Evolutionary conservation across 371 early-diverging fungal genomes (phyloP).

Genomic region (Saksenaea oblongispora): DNA sequence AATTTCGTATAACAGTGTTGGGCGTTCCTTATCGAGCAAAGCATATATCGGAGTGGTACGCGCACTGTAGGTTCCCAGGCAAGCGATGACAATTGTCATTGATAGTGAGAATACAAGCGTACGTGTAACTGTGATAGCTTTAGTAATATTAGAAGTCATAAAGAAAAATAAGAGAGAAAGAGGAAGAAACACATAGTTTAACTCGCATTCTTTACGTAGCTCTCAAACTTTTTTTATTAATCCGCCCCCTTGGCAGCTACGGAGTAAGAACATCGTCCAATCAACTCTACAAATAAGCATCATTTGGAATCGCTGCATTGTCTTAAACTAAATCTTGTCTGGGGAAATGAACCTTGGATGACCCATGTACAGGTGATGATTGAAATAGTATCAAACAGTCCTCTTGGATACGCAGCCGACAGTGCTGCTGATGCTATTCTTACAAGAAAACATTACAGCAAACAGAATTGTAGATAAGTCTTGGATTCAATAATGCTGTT

Average conservation of each 20-base stretch:
- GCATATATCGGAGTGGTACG: slow-evolving; percentile 22
- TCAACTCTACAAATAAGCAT: neutral
- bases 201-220: neutral
- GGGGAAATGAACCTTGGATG: neutral
- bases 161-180: slow-evolving; percentile 6
- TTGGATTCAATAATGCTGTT: no score
- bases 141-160: slow-evolving; percentile 23
- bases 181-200: neutral
- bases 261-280: neutral
- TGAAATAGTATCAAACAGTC: no score
- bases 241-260: neutral
- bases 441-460: no score
- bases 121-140: slow-evolving; percentile 20
- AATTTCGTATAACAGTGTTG: slow-evolving; percentile 20
- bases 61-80: slow-evolving; percentile 28
- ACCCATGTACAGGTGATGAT: no score
- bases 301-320: neutral
- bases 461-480: no score
- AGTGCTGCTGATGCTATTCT: no score
- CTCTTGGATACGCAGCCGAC: no score
- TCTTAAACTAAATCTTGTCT: neutral
- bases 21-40: slow-evolving; percentile 2
- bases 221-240: neutral
- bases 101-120: slow-evolving; percentile 25
- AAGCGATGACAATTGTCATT: slow-evolving; percentile 27